Evolutionary conservation across 805 yeast species (phyloP).

Genomic region (Ogataea paraovalis): DNA sequence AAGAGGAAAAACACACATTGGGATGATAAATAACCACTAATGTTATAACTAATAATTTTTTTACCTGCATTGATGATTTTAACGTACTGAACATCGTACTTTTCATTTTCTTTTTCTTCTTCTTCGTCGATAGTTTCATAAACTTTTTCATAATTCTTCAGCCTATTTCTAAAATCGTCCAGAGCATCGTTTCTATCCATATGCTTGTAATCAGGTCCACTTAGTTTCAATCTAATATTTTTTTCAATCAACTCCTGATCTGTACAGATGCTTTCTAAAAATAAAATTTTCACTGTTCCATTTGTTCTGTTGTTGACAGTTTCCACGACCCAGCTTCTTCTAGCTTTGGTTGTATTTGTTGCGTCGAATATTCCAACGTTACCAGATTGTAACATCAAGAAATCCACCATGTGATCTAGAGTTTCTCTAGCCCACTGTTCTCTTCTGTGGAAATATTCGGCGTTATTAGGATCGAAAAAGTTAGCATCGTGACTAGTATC

Average conservation of each 20-base stretch:
- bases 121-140: conserved; percentile 83
- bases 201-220: conserved; percentile 88
- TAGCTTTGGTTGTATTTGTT: conserved; percentile 48
- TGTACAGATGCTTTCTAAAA: conserved; percentile 77
- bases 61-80: conserved; percentile 63
- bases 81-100: conserved; percentile 50
- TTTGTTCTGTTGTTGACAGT: conserved; percentile 32
- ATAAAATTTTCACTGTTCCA: conserved; percentile 36
- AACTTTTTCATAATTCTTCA: conserved; percentile 79
- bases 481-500: conserved; percentile 30
- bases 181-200: conserved; percentile 82
- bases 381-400: conserved; percentile 37
- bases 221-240: conserved; percentile 77
- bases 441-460: conserved; percentile 39
- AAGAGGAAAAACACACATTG: conserved; percentile 53
- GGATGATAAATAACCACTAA: conserved; percentile 53
- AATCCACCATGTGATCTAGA: conserved; percentile 41
- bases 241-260: conserved; percentile 75
- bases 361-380: conserved; percentile 60
- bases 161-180: conserved; percentile 75
- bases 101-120: conserved; percentile 40
- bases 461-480: conserved; percentile 42
- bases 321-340: conserved; percentile 39
- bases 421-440: conserved; percentile 53
- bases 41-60: conserved; percentile 51